A percentile compares a stretch with the other conserved stretches of the same genome.
Conservation (phyloP, 306 rosid species). For the Casuarina cunninghamiana region DNA sequence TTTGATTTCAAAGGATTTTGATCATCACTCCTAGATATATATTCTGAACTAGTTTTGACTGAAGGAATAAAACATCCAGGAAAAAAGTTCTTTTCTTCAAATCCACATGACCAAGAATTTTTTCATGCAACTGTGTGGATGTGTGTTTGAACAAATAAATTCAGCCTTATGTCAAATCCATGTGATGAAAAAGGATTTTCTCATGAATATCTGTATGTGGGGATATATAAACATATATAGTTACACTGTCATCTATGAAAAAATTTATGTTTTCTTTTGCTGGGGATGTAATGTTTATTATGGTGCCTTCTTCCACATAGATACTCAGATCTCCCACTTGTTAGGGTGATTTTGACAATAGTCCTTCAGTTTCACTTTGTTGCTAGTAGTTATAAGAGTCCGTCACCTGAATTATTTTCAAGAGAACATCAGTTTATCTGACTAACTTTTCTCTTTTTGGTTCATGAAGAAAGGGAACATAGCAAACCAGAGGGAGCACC, state of each 20-base stretch:
- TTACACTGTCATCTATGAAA: no score
- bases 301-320: background rate
- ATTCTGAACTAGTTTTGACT: background rate
- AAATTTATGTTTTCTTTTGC: no score
- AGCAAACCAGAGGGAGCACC: conserved; percentile 97
- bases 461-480: conserved; percentile 88
- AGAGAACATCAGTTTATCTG: conserved; percentile 20
- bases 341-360: background rate
- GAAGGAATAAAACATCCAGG: background rate
- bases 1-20: background rate
- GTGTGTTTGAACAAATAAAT: no score
- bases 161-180: background rate
- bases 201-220: background rate
- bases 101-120: no score
- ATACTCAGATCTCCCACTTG: background rate
- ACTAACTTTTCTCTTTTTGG: conserved; percentile 36
- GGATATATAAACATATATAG: no score
- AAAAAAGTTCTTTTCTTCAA: background rate
- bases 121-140: no score
- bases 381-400: background rate
- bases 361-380: background rate
- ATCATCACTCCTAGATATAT: background rate
- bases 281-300: background rate
- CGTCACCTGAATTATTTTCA: background rate
- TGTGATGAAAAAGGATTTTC: background rate